Evolutionary conservation across 139 green algal species (phyloP), one percentile per base, ranked within the genome.

Genomic region (Monoraphidium neglectum): DNA sequence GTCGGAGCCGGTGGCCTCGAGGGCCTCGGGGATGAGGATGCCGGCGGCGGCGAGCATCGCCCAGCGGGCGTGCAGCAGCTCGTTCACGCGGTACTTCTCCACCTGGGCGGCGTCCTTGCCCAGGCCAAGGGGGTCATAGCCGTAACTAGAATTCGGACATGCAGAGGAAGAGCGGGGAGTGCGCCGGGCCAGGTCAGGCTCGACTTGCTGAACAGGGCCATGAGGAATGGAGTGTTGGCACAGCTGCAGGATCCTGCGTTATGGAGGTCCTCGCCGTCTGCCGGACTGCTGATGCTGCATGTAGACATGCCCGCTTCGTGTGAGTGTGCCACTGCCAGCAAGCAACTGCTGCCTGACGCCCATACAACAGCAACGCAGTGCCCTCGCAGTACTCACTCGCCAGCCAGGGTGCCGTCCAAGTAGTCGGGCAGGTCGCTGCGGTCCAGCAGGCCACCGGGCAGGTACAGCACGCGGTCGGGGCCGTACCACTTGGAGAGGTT

Each of bases 51-150:
- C 94, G 65, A 99, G 93, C 95, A 99, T 99, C 64, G 95, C 95
- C 95, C 95, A 99, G 62, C 95, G 92, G 16, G 90, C 94, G 78
- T 99, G 95, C 78, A 98, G 78, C 61, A 99, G 86, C 90, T 99
- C 95, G 76, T 95, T 93, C 64, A 77, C 87, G 35, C 89, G 87
- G 92, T 97, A 97, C 90, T 97, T 97, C 35, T 84, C 92, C 35
- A 98, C 84, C 4, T 75, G 79, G 64, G 92, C 93, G 53, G 81
- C 56, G 83, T 98, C 89, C 83, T 95, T 93, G 80, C 94, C 96
- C 70, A 99, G 92, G 74, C 90, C 89, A 62, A 98, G 89, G 28
- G 94, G 94, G 84, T 98, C 94, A 69, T 98, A 98, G 82, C 93
- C 93, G 78, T 97, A 97, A 87, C 91, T 95, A 62, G 37, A n/a